phyloP scores from a whole-genome alignment of 306 rosid genomes.

The Purshia tridentata region DNA sequence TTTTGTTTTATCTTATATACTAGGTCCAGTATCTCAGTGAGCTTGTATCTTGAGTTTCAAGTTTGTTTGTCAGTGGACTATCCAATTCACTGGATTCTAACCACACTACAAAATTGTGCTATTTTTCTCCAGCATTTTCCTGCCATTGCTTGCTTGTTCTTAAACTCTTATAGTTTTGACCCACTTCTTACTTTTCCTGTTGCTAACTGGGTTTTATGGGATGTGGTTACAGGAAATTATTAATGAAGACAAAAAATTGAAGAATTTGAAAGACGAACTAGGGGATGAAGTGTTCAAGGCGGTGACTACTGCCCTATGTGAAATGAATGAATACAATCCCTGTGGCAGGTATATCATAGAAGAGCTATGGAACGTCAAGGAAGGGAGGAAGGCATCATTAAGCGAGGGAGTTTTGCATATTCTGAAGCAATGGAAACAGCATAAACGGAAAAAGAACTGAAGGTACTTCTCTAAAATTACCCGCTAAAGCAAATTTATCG shows the following conservation, averaged over 20 bases:
- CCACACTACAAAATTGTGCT: background rate
- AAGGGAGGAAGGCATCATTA: conserved; percentile 56
- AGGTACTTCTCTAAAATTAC: too few relatives aligned
- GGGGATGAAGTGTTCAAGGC: conserved; percentile 55
- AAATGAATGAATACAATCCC: conserved; percentile 68
- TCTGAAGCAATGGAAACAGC: conserved; percentile 49
- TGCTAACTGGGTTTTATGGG: background rate
- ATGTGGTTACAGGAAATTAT: conserved; percentile 49
- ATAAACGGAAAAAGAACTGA: conserved; percentile 31
- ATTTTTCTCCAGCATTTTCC: background rate
- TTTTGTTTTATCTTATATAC: background rate
- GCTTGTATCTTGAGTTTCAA: background rate
- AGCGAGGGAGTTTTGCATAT: conserved; percentile 51
- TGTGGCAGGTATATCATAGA: conserved; percentile 66
- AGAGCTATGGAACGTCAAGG: conserved; percentile 68
- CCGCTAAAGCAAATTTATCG: background rate
- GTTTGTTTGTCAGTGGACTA: background rate
- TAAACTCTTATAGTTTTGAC: too few relatives aligned
- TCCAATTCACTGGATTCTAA: background rate
- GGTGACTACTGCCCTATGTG: conserved; percentile 56
- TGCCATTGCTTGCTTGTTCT: background rate
- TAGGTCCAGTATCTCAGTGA: background rate
- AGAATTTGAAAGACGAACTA: conserved; percentile 47
- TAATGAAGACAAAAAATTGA: conserved; percentile 63
- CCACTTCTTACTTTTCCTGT: too few relatives aligned